A percentile compares a stretch with the other conserved stretches of the same genome.
Evolutionary conservation across 73 alveolate genomes (phyloP).

Genomic region (Stentor coeruleus): DNA sequence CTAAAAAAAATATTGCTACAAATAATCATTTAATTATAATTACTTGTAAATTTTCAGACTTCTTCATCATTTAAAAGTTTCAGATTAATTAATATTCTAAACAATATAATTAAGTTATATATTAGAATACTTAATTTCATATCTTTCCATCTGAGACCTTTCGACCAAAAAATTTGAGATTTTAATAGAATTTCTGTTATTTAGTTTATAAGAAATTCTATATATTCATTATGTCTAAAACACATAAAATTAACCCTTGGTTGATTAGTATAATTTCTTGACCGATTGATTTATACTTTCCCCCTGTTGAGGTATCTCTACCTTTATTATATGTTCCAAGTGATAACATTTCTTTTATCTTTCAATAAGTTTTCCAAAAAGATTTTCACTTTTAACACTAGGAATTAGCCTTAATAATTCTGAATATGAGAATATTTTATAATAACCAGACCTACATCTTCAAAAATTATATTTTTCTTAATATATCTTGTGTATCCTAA

Average conservation of each 20-base stretch:
- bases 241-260: not conserved
- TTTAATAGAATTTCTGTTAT: not conserved
- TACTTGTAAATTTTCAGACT: not conserved
- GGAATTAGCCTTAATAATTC: conserved; percentile 72
- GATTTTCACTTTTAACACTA: conserved; percentile 78
- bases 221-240: not conserved
- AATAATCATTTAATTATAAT: not conserved
- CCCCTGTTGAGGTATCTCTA: conserved; percentile 46
- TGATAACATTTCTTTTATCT: conserved; percentile 38
- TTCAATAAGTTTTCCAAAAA: conserved; percentile 83
- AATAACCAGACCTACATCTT: conserved; percentile 36
- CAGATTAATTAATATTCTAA: not conserved
- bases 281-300: conserved; percentile 41
- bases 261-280: conserved; percentile 33
- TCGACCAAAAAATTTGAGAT: not conserved
- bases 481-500: conserved; percentile 88
- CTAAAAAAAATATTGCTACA: not conserved
- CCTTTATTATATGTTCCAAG: conserved; percentile 47
- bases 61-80: not conserved
- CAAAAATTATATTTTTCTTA: conserved; percentile 47
- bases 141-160: not conserved
- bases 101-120: not conserved
- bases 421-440: conserved; percentile 53
- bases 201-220: not conserved
- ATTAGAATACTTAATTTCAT: not conserved